These are phyloP conservation scores for Diaporthe caulivora DNA, from an alignment of 2,329 filamentous ascomycete genomes.

Conservation along the genomic window DNA sequence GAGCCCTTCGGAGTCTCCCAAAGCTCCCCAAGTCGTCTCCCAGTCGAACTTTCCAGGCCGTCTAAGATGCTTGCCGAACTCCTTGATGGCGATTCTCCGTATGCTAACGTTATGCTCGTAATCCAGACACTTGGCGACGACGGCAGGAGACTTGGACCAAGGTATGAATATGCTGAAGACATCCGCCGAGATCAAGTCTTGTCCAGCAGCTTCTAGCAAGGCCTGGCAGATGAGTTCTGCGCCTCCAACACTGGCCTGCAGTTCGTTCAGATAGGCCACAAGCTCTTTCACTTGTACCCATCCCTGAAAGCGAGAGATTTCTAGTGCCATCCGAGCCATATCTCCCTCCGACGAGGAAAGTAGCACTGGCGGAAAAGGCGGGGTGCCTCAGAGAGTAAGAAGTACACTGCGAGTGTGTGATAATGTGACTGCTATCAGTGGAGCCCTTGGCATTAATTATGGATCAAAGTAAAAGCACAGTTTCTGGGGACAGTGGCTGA, in stretches of 20 bases:
- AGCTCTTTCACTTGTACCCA: neutral
- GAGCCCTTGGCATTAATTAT: neutral
- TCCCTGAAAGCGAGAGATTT: neutral
- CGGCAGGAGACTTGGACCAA: conserved; percentile 23
- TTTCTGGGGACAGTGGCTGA: neutral
- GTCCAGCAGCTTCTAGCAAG: conserved; percentile 7
- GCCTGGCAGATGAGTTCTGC: conserved; percentile 16
- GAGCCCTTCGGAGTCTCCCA: conserved; percentile 1
- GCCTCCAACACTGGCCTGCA: neutral
- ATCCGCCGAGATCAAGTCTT: neutral
- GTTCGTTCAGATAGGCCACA: conserved; percentile 14
- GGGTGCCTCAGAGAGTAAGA: no score
- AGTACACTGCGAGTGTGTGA: neutral
- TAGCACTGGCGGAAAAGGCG: neutral
- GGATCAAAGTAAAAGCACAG: neutral
- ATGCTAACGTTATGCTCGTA: neutral
- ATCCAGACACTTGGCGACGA: conserved; percentile 6
- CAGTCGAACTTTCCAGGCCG: conserved; percentile 11
- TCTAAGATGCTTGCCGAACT: conserved; percentile 15
- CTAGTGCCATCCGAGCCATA: neutral
- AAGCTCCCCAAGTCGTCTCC: conserved; percentile 1
- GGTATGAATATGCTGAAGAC: conserved; percentile 27
- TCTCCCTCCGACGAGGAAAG: neutral
- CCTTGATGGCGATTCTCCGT: neutral
- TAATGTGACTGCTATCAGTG: neutral